Percentiles rank a stretch among this genome's conserved stretches.
Conservation (phyloP, 768 basidiomycete genomes). For the Pisolithus sp. region DNA sequence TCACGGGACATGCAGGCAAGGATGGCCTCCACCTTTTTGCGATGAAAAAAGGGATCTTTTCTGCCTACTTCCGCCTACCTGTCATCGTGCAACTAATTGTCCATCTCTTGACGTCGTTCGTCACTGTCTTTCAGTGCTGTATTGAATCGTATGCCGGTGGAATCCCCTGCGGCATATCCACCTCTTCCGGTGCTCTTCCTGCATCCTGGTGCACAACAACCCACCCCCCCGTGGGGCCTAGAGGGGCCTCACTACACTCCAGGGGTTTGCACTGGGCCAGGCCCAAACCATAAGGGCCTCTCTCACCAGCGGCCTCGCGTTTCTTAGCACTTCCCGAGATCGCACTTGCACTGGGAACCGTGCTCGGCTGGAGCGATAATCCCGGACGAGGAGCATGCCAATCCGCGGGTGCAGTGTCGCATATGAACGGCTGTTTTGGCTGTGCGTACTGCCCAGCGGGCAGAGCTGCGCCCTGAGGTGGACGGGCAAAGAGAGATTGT, state of each 20-base stretch:
- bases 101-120: too few species aligned
- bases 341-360: conserved; percentile 9
- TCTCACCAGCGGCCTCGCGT: conserved; percentile 16
- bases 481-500: not conserved
- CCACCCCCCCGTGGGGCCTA: not conserved
- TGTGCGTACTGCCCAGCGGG: conserved; percentile 1
- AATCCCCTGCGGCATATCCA: conserved; percentile 22
- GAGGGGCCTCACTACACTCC: not conserved
- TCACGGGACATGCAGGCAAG: too few species aligned
- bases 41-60: too few species aligned
- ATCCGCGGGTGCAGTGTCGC: conserved; percentile 10
- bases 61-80: too few species aligned
- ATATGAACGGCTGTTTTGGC: not conserved
- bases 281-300: conserved; percentile 9
- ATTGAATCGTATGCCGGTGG: conserved; percentile 26
- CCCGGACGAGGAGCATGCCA: conserved; percentile 11
- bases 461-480: not conserved
- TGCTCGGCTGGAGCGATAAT: conserved; percentile 18
- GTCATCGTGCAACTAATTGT: too few species aligned
- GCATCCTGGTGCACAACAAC: conserved; percentile 25
- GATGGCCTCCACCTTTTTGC: too few species aligned
- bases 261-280: conserved; percentile 11
- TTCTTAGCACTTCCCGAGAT: conserved; percentile 16
- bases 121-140: not conserved
- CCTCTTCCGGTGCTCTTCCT: conserved; percentile 17